These are phyloP conservation scores for Citrus trifoliata DNA, from an alignment of 345 rosid genomes.

Conservation along the genomic window DNA sequence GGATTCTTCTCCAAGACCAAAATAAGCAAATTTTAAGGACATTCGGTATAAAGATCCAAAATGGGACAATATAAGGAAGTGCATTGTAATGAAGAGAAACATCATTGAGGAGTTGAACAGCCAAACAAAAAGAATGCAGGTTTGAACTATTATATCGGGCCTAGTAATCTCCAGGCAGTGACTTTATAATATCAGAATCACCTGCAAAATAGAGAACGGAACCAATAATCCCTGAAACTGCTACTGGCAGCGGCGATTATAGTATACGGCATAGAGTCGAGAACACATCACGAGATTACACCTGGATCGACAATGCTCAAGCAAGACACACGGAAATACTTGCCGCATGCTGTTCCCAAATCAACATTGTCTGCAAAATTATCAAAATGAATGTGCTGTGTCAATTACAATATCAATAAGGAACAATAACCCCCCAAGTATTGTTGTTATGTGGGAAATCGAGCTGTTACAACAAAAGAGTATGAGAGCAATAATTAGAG, in stretches of 20 bases:
- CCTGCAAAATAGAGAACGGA: slow-evolving; percentile 26
- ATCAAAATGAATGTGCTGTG: not conserved
- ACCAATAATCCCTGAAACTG: not conserved
- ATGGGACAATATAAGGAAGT: not conserved
- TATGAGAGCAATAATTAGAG: too few species aligned
- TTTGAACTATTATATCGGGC: not conserved
- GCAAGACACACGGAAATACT: slow-evolving; percentile 74
- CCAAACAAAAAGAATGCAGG: too few species aligned
- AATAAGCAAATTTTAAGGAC: not conserved
- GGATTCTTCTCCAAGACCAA: not conserved
- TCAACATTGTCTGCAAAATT: slow-evolving; percentile 54
- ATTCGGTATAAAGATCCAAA: not conserved
- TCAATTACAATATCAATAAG: not conserved
- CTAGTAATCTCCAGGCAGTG: slow-evolving; percentile 54
- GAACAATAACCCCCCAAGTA: not conserved
- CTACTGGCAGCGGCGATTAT: not conserved
- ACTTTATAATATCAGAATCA: slow-evolving; percentile 77
- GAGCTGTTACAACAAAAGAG: not conserved
- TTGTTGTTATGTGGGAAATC: not conserved
- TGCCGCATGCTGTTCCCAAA: slow-evolving; percentile 79
- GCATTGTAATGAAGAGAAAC: too few species aligned
- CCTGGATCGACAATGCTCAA: slow-evolving; percentile 67
- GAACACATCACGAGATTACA: not conserved
- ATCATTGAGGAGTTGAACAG: not conserved
- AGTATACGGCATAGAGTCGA: not conserved